phyloP scores from a whole-genome alignment of 805 yeast genomes.

The Ogataea salicorniae region DNA sequence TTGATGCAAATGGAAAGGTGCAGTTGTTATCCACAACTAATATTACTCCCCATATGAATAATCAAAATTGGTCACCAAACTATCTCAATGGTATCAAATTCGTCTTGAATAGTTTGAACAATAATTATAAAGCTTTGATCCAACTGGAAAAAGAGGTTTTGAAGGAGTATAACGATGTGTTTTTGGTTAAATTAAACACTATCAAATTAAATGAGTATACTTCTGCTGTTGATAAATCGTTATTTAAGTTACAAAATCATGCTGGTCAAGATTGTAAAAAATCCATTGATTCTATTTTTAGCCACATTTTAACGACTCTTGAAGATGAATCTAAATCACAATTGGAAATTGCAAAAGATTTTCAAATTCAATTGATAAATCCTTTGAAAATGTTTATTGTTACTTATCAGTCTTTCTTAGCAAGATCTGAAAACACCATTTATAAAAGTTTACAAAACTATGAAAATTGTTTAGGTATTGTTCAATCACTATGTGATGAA shows the following conservation, averaged over 20 bases:
- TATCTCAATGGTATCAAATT: slow-evolving; percentile 9
- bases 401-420: slow-evolving; percentile 7
- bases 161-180: slow-evolving; percentile 1
- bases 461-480: not conserved
- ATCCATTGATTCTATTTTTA: slow-evolving; percentile 1
- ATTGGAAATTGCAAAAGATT: not conserved
- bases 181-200: not conserved
- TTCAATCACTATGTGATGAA: slow-evolving; percentile 3
- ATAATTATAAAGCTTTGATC: slow-evolving; percentile 3
- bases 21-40: not conserved
- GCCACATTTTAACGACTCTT: not conserved
- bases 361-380: slow-evolving; percentile 2
- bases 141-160: slow-evolving; percentile 5
- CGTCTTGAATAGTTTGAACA: slow-evolving; percentile 3
- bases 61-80: slow-evolving; percentile 13
- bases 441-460: slow-evolving; percentile 2
- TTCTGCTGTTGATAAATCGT: not conserved
- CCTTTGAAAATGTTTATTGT: slow-evolving; percentile 6
- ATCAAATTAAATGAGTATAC: slow-evolving; percentile 2
- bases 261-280: not conserved
- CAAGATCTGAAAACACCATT: slow-evolving; percentile 1
- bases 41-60: slow-evolving; percentile 6
- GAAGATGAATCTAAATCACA: slow-evolving; percentile 1
- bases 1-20: not conserved
- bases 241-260: not conserved